Base-by-base conservation (phyloP, 1,139 yeast species). In the Debaryomyces sp. region DNA sequence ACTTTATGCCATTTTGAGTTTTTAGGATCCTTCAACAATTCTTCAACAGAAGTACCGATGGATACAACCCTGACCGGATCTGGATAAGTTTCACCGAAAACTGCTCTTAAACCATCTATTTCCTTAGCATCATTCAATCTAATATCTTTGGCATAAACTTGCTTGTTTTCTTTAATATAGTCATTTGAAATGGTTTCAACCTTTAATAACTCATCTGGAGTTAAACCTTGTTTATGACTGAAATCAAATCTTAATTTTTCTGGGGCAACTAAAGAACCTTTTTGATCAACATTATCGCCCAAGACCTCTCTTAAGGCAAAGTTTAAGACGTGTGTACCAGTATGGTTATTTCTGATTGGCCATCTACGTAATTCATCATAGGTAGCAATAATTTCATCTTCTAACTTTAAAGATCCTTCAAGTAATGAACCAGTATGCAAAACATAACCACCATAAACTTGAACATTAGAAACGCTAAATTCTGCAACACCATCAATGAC, bases 31-130 rank as follows among this genome's bases (percentile, higher is more conserved):
- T 79, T 75, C 55, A 92, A 67, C 57, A 94, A 75, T 5, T 88
- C 95, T 22, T 89, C 94, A 44, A 95, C 89, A 43, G 97, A 84
- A 40, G 82, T 87, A 64, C 99, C 99, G 62, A 95, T 89, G 34
- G 97, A 89, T 48, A 94, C 97, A 58, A 94, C 99, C 67, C 99
- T 85, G 32, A 94, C 99, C 42, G 99, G 99, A 64, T 94, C 98
- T 36, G 99, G 99, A 66, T 94, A 94, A 4, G 97, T 90, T 77
- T 94, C 99, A 60, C 99, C 99, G 63, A 94, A 95, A 39, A 94
- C 99, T 47, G 99, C 99, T 72, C 99, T 89, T 48, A 95, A 84
- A 24, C 98, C 96, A 56, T 71, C 73, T 59, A 94, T 92, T 47
- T 80, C 72, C 61, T 81, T 82, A 35, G 98, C 99, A 51, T 72